Conservation (phyloP, 768 basidiomycete species). For the Lactarius quietus region DNA sequence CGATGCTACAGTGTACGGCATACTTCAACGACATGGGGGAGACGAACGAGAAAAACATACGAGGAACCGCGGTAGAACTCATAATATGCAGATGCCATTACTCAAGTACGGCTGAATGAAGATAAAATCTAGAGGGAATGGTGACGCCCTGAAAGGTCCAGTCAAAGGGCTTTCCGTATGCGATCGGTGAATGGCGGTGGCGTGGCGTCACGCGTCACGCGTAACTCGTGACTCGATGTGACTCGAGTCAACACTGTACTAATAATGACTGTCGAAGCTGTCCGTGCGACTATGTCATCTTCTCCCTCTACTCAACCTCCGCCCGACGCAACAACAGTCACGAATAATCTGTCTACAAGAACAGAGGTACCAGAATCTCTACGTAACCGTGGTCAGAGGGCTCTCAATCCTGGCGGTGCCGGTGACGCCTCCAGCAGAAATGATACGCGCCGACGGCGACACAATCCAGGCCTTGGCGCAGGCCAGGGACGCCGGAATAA, state of each 20-base stretch:
- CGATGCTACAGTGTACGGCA: conserved; percentile 60
- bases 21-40: conserved; percentile 11
- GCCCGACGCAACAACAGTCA: background rate
- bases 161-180: background rate
- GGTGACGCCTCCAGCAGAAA: background rate
- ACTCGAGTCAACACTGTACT: conserved; percentile 1
- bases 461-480: background rate
- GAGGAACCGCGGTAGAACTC: conserved; percentile 91
- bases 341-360: background rate
- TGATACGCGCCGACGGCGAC: conserved; percentile 6
- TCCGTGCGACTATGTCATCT: conserved; percentile 21
- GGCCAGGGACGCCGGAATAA: conserved; percentile 5
- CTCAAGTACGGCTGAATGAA: conserved; percentile 5
- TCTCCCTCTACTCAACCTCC: background rate
- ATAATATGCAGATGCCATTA: conserved; percentile 82
- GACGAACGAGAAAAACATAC: conserved; percentile 51
- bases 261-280: too few species aligned
- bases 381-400: conserved; percentile 1
- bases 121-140: background rate
- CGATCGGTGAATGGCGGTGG: background rate
- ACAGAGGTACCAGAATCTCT: conserved; percentile 3
- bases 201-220: background rate
- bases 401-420: background rate
- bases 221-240: background rate
- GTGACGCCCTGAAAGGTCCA: background rate